These are phyloP conservation scores for Ramaria sp. DNA, from an alignment of 768 basidiomycete species.

Conservation along the genomic window DNA sequence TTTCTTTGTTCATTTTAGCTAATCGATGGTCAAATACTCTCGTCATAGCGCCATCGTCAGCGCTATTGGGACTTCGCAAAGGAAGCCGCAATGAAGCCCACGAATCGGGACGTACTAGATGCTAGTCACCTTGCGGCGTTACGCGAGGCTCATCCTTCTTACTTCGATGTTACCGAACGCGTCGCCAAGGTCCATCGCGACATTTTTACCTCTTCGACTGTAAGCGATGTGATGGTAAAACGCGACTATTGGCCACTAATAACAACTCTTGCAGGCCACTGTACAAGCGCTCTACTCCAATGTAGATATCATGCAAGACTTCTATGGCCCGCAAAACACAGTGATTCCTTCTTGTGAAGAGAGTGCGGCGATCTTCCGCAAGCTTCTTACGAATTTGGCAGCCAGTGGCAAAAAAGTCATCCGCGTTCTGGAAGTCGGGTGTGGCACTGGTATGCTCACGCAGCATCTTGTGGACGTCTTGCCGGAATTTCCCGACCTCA, in stretches of 20 bases:
- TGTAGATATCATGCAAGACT: constrained; percentile 10
- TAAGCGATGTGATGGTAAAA: background rate
- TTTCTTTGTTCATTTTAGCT: background rate
- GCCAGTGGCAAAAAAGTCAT: constrained; percentile 13
- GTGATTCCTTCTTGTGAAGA: constrained; percentile 11
- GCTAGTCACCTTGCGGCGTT: background rate
- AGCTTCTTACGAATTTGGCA: constrained; percentile 10
- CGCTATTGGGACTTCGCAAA: constrained; percentile 9
- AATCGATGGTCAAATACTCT: background rate
- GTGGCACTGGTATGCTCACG: constrained; percentile 14
- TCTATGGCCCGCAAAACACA: constrained; percentile 7
- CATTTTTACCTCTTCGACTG: constrained; percentile 7
- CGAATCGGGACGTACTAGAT: background rate
- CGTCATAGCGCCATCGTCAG: constrained; percentile 8
- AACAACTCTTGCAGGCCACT: background rate
- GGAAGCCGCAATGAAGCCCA: background rate
- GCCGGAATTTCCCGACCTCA: constrained; percentile 6
- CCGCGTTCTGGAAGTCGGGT: constrained; percentile 16
- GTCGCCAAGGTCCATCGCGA: constrained; percentile 7
- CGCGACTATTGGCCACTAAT: background rate
- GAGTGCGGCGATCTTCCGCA: constrained; percentile 8
- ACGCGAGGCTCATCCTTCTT: constrained; percentile 6
- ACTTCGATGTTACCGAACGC: constrained; percentile 9
- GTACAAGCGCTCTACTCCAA: constrained; percentile 9
- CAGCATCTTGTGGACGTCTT: constrained; percentile 13